Base-by-base conservation (phyloP, 495 filamentous ascomycete genomes). In the Neurospora sp. region DNA sequence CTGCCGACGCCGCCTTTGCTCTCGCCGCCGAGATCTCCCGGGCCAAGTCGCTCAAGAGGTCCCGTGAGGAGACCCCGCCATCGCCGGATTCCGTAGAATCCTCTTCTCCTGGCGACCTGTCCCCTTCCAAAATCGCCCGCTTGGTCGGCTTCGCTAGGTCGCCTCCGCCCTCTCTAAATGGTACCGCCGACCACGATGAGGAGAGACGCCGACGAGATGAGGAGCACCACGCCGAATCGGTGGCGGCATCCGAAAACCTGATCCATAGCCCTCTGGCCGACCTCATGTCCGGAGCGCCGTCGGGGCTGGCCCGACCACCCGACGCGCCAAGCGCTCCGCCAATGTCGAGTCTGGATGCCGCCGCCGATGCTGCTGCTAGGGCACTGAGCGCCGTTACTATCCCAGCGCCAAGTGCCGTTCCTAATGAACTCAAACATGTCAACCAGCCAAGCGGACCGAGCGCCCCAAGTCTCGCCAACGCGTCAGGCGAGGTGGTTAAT, bases 131-230 rank as follows among this genome's bases (percentile, higher is more conserved):
- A 75, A 82, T 86, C 42, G 86, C 87, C 39, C 82, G 84, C 35
- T 81, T 87, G 71, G 80, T 79, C 72, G 73, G 80, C 47, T 82
- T 84, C 16, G 83, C 89, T 18, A 82, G 88, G 59, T 73, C 84
- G 18, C 79, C 82, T 9, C 78, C 80, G 39, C 80, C 73, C 12
- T 61, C 53, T 31, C 61, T 89, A 41, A 89, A 87, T 12, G 88
- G 84, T 42, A 86, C 86, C n/a, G 85, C 84, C 65, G 87, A 85
- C 38, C 74, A 89, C 71, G 86, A 86, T 69, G 89, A 90, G 68
- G 82, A 89, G 73, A 85, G 80, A 70, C 81, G 82, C 40, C 81
- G 79, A 69, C 81, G 82, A 53, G 53, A 61, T 31, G 86, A 89
- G 73, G 86, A 89, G 69, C 80, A 82, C 20, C 79, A 83, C 41